Conservation (phyloP, 2,329 filamentous ascomycete species). For the Aspergillus persii region DNA sequence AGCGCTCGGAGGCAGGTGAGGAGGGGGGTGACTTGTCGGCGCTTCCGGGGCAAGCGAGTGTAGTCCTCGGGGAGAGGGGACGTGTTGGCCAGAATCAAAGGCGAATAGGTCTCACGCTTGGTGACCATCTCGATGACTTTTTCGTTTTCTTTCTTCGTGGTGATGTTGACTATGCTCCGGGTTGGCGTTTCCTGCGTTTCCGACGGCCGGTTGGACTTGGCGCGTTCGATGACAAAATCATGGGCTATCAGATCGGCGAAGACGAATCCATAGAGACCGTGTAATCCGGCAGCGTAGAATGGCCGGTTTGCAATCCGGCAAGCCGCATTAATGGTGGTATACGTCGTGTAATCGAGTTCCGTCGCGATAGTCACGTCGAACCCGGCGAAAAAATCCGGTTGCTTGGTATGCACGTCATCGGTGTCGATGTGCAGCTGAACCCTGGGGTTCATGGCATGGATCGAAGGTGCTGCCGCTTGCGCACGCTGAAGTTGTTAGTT, state of each 20-base stretch:
- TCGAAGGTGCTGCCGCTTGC: conserved; percentile 70
- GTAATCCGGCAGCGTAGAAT: conserved; percentile 84
- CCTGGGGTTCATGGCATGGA: conserved; percentile 85
- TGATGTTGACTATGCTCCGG: conserved; percentile 69
- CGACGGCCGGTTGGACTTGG: conserved; percentile 70
- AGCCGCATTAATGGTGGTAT: conserved; percentile 79
- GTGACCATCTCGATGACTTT: conserved; percentile 82
- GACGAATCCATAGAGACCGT: conserved; percentile 91
- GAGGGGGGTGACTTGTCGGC: conserved; percentile 73
- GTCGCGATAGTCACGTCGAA: conserved; percentile 90
- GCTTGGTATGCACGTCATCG: conserved; percentile 64
- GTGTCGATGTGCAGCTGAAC: conserved; percentile 73
- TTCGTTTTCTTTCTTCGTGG: conserved; percentile 66
- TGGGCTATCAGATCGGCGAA: conserved; percentile 92
- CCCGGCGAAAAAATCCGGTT: conserved; percentile 68
- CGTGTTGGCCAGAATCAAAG: conserved; percentile 79
- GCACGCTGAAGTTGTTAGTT: conserved; percentile 58
- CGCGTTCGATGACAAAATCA: conserved; percentile 83
- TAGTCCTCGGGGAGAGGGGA: conserved; percentile 71
- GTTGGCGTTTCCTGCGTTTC: conserved; percentile 71
- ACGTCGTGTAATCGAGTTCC: conserved; percentile 72
- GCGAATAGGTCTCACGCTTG: conserved; percentile 87
- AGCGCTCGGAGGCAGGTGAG: conserved; percentile 84
- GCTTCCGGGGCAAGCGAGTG: conserved; percentile 65
- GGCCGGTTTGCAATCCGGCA: conserved; percentile 74